Base-by-base conservation (phyloP, 1,284 basidiomycete genomes). In the Cutaneotrichosporon cyanovorans region DNA sequence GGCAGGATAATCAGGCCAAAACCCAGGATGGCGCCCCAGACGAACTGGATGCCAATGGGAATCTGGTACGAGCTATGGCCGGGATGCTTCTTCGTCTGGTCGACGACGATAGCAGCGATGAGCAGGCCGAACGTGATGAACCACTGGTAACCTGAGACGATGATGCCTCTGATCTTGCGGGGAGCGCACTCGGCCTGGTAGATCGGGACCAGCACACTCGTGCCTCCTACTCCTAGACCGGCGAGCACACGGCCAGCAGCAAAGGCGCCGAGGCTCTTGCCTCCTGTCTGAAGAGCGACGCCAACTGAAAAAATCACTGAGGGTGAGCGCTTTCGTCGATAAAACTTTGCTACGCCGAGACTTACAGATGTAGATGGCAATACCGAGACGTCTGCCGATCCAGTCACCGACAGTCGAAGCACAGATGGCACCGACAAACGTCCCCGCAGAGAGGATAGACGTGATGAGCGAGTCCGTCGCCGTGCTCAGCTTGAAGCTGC, bases 381-480 rank as follows among this genome's bases (percentile, higher is more conserved):
- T n/a, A n/a, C n/a, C n/a, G n/a, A n/a, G n/a, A n/a, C n/a, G n/a
- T n/a, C n/a, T 69, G 42, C 68, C 70, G 37, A 69, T 62, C 45
- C 21, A 12, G 41, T 48, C 46, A n/a, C 46, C 46, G 16, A 48
- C 28, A n/a, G 31, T 38, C 10, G 36, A 39, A 2, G 32, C 46
- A 5, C 25, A 31, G n/a, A 73, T 50, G 20, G 69, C 68, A 39
- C 69, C 72, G 39, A 70, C 65, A 60, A 73, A 73, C 16, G 72
- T 73, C 51, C 72, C 72, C 22, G 72, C 72, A 6, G 70, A 73
- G 21, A 73, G 60, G 40, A 73, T 69, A 12, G 71, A 73, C 46
- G 63, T 64, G 59, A 73, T 67, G 50, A 71, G 62, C 53, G 16
- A 34, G 32, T 5, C 5, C 14, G 16, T 10, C 9, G 14, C 6